Base-by-base conservation (phyloP, 2,329 filamentous ascomycete genomes). In the Fusarium floridanum region DNA sequence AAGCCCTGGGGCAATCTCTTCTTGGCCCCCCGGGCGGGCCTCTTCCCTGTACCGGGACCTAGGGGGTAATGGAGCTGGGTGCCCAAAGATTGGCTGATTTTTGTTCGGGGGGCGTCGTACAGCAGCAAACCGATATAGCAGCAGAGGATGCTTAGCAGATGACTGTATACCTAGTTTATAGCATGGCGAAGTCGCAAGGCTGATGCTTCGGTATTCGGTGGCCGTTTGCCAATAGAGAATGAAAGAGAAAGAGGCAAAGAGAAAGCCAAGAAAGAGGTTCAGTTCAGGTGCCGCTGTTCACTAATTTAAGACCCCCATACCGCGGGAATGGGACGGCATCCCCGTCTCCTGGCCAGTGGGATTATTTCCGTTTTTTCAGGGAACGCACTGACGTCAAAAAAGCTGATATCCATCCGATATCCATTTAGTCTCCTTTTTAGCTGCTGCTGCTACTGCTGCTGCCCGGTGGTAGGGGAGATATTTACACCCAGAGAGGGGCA, bases 371-470 rank as follows among this genome's bases (percentile, higher is more conserved):
- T 43, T 50, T 27, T 34, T 17, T 24, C 34, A n/a, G 34, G 59
- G 60, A 11, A 66, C 67, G 73, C 74, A 76, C 72, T 76, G 74
- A 76, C 74, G 74, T 76, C 71, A 76, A 75, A 71, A 48, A 36
- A n/a, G 39, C 27, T 41, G 45, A 24, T 65, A 55, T 22, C 45
- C 43, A 50, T 53, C 55, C 45, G 22, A 50, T 64, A 24, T 34
- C 43, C 41, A 64, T 27, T 17, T 45, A 62, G 43, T 59, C 34
- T 22, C 43, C 66, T 27, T 32, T 16, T 57, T 43, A 34, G 56
- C 50, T 55, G 27, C 17, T 29, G 27, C 34, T 36, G 27, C 17
- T 29, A 17, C 32, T 34, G 32, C 32, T 12, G 24, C 24, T 32
- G 48, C 27, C 16, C 29, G 45, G 45, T 39, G 63, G 45, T 68